These are phyloP conservation scores for Leptographium flavum DNA, from an alignment of 2,329 filamentous ascomycete genomes.

Conservation along the genomic window DNA sequence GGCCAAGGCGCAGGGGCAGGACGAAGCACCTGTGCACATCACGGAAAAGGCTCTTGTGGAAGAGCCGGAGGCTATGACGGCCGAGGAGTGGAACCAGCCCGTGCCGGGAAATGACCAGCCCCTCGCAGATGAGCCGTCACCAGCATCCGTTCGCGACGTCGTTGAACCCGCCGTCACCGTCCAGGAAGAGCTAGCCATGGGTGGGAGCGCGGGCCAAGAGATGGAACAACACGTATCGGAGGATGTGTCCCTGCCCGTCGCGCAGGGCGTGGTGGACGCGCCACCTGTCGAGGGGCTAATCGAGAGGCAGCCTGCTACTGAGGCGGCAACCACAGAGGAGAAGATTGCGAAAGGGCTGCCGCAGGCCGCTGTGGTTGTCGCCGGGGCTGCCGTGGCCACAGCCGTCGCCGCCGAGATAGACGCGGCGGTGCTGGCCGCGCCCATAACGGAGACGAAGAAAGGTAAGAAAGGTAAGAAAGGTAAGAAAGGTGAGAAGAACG, in stretches of 20 bases:
- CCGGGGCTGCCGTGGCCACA: not conserved
- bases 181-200: not conserved
- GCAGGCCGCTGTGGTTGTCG: not conserved
- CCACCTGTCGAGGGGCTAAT: not conserved
- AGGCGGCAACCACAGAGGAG: not conserved
- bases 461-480: conserved; percentile 3
- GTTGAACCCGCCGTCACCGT: not conserved
- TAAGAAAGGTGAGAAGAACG: not conserved
- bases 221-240: not conserved
- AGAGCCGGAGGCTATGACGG: not conserved
- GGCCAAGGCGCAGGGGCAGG: not conserved
- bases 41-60: not conserved
- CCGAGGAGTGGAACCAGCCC: not conserved
- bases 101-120: not conserved
- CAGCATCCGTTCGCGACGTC: not conserved
- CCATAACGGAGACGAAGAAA: conserved; percentile 4
- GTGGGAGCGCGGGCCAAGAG: not conserved
- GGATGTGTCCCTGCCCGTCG: not conserved
- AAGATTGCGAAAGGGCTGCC: too few relatives aligned
- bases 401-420: not conserved
- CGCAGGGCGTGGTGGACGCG: too few relatives aligned
- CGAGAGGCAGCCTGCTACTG: not conserved
- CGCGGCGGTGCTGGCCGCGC: not conserved
- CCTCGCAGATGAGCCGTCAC: not conserved
- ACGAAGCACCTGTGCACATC: not conserved